Base-by-base conservation (phyloP, 805 yeast species). In the Saccharomyces paradoxus region DNA sequence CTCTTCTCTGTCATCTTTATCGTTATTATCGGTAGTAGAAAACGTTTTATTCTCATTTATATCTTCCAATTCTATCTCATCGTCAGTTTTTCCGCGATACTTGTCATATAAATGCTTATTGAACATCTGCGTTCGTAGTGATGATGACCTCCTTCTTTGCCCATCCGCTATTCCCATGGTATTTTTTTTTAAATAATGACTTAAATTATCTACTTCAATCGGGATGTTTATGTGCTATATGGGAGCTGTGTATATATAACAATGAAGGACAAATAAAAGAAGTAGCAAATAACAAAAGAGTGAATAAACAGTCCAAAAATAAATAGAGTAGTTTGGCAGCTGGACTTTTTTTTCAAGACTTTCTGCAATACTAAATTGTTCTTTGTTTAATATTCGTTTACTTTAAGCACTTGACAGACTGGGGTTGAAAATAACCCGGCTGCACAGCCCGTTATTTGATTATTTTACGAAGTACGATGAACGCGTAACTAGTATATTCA, bases 41-140 rank as follows among this genome's bases (percentile, higher is more conserved):
- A 21, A 17, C 17, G 44, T 5, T 14, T 41, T 50, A 12, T 47
- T 29, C 26, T 59, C 64, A 7, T 47, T 21, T 2, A 58, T 53
- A 37, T 56, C 56, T n/a, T 51, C 55, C 13, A 59, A 52, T 46
- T 62, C 64, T 41, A 58, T 51, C 37, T 56, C 53, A 44, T 56
- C 60, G 37, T 46, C 56, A n/a, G 28, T 26, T 5, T 50, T 52
- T 3, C 59, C 55, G 9, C 59, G 56, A 51, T 63, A 60, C 52
- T 58, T 63, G 50, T 66, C 65, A 53, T 60, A 64, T n/a, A 67
- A 56, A 53, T 63, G 67, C 32, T 66, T 68, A 50, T 67, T 68
- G 55, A 68, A 68, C 64, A 68, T 59, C 47, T 67, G 72, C 0
- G 71, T 68, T 55, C 72, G 65, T 27, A 68, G 57, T 4, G 72